A percentile compares a stretch with the other conserved stretches of the same genome.
Conservation (phyloP, 78 protist genomes). For the Capsaspora owczarzaki region DNA sequence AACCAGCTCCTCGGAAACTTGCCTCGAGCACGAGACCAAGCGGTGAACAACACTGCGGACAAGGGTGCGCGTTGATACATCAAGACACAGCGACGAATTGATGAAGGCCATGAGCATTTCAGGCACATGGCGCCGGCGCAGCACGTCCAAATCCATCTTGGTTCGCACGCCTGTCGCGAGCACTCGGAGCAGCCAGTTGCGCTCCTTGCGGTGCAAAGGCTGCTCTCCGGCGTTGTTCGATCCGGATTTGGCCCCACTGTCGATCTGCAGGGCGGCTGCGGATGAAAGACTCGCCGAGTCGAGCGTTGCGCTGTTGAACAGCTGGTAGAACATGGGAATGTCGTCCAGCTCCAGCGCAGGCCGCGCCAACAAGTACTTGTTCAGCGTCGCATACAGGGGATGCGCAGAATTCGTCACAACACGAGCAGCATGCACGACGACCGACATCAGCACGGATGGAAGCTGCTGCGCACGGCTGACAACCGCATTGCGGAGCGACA, state of each 20-base stretch:
- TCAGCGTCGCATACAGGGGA: background rate
- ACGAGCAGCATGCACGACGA: background rate
- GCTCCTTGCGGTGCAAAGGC: slow-evolving; percentile 1
- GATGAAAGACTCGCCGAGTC: too few relatives aligned
- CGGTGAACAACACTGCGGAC: too few relatives aligned
- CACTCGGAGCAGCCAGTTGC: slow-evolving; percentile 19
- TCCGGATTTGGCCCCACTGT: too few relatives aligned
- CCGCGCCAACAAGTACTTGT: slow-evolving; percentile 7
- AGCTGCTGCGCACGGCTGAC: background rate
- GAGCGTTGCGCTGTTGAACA: background rate
- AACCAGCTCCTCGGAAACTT: too few relatives aligned
- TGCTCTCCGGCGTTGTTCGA: too few relatives aligned
- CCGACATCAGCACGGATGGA: background rate
- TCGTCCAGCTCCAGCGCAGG: slow-evolving; percentile 11
- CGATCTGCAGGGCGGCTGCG: too few relatives aligned
- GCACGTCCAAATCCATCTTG: background rate
- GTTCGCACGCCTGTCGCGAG: background rate
- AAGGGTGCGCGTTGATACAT: too few relatives aligned
- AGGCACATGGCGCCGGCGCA: slow-evolving; percentile 5
- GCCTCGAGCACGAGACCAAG: too few relatives aligned
- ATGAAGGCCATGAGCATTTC: slow-evolving; percentile 12
- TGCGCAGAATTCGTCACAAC: background rate
- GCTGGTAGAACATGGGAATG: slow-evolving; percentile 8
- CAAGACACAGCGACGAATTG: background rate
- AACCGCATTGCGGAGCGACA: background rate